These are phyloP conservation scores for Podila verticillata DNA, from an alignment of 192 early-diverging fungal species.

Conservation along the genomic window DNA sequence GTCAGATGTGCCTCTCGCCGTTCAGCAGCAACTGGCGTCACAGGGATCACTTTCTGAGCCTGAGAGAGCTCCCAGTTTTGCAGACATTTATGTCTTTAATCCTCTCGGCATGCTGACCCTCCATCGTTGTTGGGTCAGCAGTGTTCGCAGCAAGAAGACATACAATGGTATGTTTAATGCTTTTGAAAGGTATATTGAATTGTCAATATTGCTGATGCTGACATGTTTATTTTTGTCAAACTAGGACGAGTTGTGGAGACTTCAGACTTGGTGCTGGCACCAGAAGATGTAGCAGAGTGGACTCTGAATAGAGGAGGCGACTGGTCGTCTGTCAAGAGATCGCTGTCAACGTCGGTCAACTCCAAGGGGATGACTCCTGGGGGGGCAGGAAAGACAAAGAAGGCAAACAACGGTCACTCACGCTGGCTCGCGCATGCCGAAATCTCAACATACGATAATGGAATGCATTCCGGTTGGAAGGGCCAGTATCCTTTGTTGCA, in stretches of 20 bases:
- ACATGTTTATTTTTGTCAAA: neutral
- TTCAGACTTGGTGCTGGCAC: slow-evolving; percentile 58
- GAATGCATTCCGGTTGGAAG: slow-evolving; percentile 50
- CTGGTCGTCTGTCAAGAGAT: slow-evolving; percentile 58
- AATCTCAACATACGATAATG: slow-evolving; percentile 60
- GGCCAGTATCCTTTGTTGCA: slow-evolving; percentile 47
- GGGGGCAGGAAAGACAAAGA: slow-evolving; percentile 6
- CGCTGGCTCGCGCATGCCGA: slow-evolving; percentile 63
- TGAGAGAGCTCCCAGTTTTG: slow-evolving; percentile 54
- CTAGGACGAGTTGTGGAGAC: slow-evolving; percentile 54
- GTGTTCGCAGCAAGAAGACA: slow-evolving; percentile 51
- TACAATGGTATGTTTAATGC: slow-evolving; percentile 45
- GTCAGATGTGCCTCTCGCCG: slow-evolving; percentile 51
- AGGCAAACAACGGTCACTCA: slow-evolving; percentile 9
- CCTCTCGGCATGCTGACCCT: slow-evolving; percentile 65
- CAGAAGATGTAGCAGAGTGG: slow-evolving; percentile 71
- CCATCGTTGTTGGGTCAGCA: slow-evolving; percentile 63
- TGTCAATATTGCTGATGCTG: neutral
- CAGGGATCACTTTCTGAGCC: slow-evolving; percentile 41
- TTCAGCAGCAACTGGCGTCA: slow-evolving; percentile 46
- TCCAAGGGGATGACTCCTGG: neutral
- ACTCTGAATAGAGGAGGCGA: slow-evolving; percentile 52
- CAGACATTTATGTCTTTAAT: slow-evolving; percentile 65
- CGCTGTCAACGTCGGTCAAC: slow-evolving; percentile 15
- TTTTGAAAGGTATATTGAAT: neutral